Evolutionary conservation across 306 rosid species (phyloP).

Genomic region (Argentina anserina): DNA sequence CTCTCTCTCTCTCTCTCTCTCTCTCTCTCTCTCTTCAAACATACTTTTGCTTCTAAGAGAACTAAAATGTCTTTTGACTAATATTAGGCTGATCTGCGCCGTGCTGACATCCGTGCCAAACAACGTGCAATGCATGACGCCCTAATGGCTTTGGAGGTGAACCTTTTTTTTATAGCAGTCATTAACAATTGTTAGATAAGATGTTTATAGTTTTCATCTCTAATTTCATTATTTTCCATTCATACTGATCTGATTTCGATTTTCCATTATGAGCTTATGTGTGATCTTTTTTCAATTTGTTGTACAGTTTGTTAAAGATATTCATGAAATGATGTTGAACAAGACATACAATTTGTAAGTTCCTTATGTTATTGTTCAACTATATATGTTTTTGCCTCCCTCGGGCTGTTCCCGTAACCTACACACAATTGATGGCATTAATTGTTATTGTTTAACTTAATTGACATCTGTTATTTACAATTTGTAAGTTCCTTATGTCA

Average conservation of each 20-base stretch:
- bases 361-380: conserved; percentile 8
- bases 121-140: conserved; percentile 98
- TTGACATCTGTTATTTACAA: no score
- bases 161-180: conserved; percentile 10
- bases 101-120: conserved; percentile 83
- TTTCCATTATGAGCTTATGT: conserved; percentile 16
- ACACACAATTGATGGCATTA: neutral
- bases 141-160: conserved; percentile 87
- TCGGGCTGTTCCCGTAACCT: neutral
- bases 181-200: neutral
- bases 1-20: neutral
- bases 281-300: conserved; percentile 7
- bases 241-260: neutral
- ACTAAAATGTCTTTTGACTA: conserved; percentile 20
- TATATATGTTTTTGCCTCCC: conserved; percentile 2
- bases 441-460: no score
- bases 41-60: neutral
- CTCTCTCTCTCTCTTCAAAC: neutral
- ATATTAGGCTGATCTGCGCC: conserved; percentile 82
- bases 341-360: conserved; percentile 76
- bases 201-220: neutral
- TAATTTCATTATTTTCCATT: conserved; percentile 1
- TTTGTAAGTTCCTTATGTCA: no score
- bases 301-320: conserved; percentile 77
- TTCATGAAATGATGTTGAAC: conserved; percentile 73